A percentile compares a stretch with the other conserved stretches of the same genome.
Conservation (phyloP, 805 yeast species). For the Candida silvicultrix region DNA sequence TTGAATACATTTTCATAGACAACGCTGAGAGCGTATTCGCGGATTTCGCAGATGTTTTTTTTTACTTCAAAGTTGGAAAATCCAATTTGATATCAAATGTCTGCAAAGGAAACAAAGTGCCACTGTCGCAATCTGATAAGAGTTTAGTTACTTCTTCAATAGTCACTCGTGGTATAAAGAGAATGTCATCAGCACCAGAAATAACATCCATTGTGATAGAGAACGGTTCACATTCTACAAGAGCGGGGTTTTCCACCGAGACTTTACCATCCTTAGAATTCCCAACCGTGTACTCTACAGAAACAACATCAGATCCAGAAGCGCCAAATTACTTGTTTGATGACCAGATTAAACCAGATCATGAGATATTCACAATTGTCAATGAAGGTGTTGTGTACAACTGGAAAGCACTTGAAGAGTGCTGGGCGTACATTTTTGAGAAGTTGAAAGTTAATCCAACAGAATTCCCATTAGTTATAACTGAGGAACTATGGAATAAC, state of each 20-base stretch:
- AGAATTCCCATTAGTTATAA: conserved; percentile 61
- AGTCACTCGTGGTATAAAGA: no score
- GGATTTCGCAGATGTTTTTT: not conserved
- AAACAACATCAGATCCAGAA: conserved; percentile 14
- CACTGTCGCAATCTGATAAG: no score
- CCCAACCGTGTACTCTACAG: conserved; percentile 47
- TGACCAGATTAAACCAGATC: conserved; percentile 33
- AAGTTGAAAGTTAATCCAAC: conserved; percentile 43
- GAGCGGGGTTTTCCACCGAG: conserved; percentile 65
- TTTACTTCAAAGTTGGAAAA: no score
- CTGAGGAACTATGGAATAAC: conserved; percentile 68
- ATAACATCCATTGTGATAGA: conserved; percentile 66
- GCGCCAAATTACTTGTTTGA: conserved; percentile 31
- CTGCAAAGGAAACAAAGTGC: not conserved
- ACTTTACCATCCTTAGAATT: conserved; percentile 56
- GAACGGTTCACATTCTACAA: conserved; percentile 55
- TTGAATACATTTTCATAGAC: no score
- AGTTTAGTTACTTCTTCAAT: no score
- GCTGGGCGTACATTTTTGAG: conserved; percentile 63
- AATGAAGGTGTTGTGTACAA: conserved; percentile 64
- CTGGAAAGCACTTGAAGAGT: conserved; percentile 61
- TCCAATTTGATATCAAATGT: no score
- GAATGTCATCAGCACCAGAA: conserved; percentile 11
- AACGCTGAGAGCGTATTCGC: no score
- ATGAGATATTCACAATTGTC: conserved; percentile 44